Percentiles rank a stretch among this genome's conserved stretches.
Conservation (phyloP, 331 rosid genomes). For the Cydonia oblonga region DNA sequence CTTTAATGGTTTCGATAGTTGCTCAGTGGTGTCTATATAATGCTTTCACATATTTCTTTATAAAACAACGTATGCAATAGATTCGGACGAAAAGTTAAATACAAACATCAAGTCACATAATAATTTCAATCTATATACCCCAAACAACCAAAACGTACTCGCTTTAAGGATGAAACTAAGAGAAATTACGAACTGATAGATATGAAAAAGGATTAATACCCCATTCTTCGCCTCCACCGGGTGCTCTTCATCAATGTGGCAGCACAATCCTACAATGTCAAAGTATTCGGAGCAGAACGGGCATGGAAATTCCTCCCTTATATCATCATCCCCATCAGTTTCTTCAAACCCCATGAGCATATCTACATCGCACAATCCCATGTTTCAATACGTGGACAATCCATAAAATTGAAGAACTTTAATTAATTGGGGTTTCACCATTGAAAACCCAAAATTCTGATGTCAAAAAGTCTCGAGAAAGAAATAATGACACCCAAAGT, state of each 20-base stretch:
- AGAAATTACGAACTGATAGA: not conserved
- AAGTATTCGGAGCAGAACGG: constrained; percentile 88
- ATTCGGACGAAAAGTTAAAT: not conserved
- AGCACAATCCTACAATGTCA: constrained; percentile 90
- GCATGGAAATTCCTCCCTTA: constrained; percentile 85
- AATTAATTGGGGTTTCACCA: not conserved
- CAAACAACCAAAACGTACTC: not conserved
- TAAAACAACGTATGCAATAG: not conserved
- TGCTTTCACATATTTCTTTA: not conserved
- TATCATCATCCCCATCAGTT: constrained; percentile 69
- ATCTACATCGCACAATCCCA: constrained; percentile 40
- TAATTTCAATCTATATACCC: not conserved
- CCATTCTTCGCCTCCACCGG: constrained; percentile 79
- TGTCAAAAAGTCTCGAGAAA: not conserved
- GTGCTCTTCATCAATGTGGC: constrained; percentile 96
- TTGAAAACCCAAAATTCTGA: not conserved
- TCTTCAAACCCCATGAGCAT: constrained; percentile 89
- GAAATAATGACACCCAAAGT: not conserved
- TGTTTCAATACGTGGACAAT: not conserved
- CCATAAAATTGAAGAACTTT: not conserved
- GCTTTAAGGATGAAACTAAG: not conserved
- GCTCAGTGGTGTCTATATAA: too few species aligned
- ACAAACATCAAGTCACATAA: not conserved
- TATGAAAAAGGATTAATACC: constrained; percentile 38
- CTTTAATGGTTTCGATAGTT: too few species aligned